phyloP scores from a whole-genome alignment of 768 basidiomycete species.

The Dendrothele bispora region DNA sequence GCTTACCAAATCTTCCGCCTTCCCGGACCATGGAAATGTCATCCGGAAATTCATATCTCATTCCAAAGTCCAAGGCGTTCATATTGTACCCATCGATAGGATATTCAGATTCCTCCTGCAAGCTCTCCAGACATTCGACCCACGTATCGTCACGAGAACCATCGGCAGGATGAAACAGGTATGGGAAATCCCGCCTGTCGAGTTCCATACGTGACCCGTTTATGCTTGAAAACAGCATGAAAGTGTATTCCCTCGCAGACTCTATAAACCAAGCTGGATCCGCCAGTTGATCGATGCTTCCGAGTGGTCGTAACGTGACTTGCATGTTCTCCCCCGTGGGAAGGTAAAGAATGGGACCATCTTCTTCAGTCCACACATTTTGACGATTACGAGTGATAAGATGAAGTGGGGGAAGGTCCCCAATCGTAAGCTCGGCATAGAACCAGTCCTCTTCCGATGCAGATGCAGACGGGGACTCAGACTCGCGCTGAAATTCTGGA shows the following conservation, averaged over 20 bases:
- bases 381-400: slow-evolving; percentile 48
- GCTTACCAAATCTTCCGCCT: slow-evolving; percentile 41
- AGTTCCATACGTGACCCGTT: slow-evolving; percentile 62
- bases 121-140: slow-evolving; percentile 53
- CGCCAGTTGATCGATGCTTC: slow-evolving; percentile 23
- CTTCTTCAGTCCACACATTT: slow-evolving; percentile 32
- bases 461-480: slow-evolving; percentile 5
- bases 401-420: slow-evolving; percentile 45
- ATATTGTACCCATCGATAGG: slow-evolving; percentile 21
- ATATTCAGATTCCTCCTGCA: slow-evolving; percentile 27
- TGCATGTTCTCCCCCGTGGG: slow-evolving; percentile 32
- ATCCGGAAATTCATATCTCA: slow-evolving; percentile 42
- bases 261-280: no score
- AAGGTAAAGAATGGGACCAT: slow-evolving; percentile 50
- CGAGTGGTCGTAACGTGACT: slow-evolving; percentile 27
- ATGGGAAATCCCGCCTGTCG: slow-evolving; percentile 60
- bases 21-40: slow-evolving; percentile 56
- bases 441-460: slow-evolving; percentile 41
- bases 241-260: slow-evolving; percentile 57
- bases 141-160: slow-evolving; percentile 41
- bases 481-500: slow-evolving; percentile 17
- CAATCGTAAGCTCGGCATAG: slow-evolving; percentile 47
- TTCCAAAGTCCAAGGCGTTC: slow-evolving; percentile 46
- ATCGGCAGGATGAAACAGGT: slow-evolving; percentile 52
- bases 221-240: slow-evolving; percentile 59